Conservation (phyloP, 768 basidiomycete species). For the Boletus sp. region DNA sequence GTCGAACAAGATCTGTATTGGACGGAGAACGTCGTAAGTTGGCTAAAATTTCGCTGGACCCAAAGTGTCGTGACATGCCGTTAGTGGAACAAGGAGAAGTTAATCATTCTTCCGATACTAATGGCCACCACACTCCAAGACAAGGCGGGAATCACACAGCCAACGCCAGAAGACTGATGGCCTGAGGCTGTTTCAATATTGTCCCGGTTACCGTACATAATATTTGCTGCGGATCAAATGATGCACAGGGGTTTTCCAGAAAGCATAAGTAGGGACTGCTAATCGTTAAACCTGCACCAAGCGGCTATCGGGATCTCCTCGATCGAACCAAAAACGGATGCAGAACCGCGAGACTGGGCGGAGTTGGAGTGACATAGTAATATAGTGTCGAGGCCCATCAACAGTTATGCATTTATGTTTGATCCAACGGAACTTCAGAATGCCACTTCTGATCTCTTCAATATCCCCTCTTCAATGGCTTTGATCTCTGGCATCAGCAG, state of each 20-base stretch:
- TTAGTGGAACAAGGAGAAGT: conserved; percentile 59
- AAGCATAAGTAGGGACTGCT: background rate
- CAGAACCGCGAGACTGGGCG: background rate
- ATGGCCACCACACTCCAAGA: conserved; percentile 37
- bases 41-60: background rate
- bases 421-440: conserved; percentile 1
- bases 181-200: background rate
- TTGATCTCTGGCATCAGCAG: conserved; percentile 1
- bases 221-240: conserved; percentile 2
- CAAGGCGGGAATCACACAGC: conserved; percentile 21
- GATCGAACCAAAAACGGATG: background rate
- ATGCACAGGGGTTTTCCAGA: background rate
- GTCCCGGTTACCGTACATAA: background rate
- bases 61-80: background rate
- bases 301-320: background rate
- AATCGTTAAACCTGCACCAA: background rate
- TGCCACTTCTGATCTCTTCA: background rate
- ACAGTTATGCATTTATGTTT: background rate
- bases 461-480: background rate
- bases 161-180: conserved; percentile 21
- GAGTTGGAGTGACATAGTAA: background rate
- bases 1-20: conserved; percentile 46
- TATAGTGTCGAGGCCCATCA: background rate
- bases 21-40: conserved; percentile 41
- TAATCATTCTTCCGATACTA: conserved; percentile 47